These are phyloP conservation scores for Daldinia sp. DNA, from an alignment of 2,329 filamentous ascomycete genomes.

Conservation along the genomic window DNA sequence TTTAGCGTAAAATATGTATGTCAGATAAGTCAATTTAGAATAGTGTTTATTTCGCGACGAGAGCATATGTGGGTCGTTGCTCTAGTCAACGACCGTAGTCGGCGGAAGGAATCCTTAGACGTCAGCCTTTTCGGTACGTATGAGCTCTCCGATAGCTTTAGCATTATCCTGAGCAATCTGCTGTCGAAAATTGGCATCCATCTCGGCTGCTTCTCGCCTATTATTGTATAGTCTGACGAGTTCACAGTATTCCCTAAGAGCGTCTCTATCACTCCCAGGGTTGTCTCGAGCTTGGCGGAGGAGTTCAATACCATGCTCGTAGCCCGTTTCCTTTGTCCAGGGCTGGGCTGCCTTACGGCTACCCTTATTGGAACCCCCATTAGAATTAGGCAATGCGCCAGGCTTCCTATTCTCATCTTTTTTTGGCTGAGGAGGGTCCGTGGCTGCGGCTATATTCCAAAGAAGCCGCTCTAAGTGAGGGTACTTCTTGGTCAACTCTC, in stretches of 20 bases:
- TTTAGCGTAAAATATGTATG: not conserved
- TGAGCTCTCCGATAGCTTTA: conserved; percentile 58
- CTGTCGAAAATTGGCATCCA: conserved; percentile 52
- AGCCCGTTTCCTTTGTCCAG: conserved; percentile 68
- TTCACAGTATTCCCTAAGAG: conserved; percentile 67
- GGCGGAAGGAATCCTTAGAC: not conserved
- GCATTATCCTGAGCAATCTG: conserved; percentile 58
- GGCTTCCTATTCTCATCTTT: conserved; percentile 14
- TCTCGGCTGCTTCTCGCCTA: conserved; percentile 46
- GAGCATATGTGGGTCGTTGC: not conserved
- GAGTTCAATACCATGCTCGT: conserved; percentile 62
- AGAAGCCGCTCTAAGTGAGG: conserved; percentile 42
- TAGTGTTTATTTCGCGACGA: not conserved
- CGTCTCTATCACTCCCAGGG: conserved; percentile 65
- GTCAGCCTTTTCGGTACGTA: conserved; percentile 50
- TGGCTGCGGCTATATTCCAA: conserved; percentile 44
- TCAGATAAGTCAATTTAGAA: not conserved
- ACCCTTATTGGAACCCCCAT: conserved; percentile 41
- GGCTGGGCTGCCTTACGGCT: conserved; percentile 49
- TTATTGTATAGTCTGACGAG: conserved; percentile 58
- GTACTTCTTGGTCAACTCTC: conserved; percentile 42
- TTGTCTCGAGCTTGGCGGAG: conserved; percentile 60
- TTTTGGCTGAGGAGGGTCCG: conserved; percentile 41
- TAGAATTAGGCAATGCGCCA: conserved; percentile 1
- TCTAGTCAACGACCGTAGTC: not conserved